phyloP scores from a whole-genome alignment of 768 basidiomycete species.

The Hypholoma fasciculare region DNA sequence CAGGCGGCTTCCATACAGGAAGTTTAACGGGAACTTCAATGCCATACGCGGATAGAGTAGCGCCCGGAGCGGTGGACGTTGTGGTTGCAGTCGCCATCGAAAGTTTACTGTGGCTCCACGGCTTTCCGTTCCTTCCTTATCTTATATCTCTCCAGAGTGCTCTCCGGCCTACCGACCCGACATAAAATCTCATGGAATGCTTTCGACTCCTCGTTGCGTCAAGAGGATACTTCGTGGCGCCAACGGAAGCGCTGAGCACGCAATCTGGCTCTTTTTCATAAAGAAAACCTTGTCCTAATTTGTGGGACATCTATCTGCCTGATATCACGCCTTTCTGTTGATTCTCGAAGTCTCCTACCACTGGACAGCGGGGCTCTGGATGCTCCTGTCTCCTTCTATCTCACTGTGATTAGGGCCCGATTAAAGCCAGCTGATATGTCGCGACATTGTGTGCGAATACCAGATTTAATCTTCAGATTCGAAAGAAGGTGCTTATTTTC shows the following conservation, averaged over 20 bases:
- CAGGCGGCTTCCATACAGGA: conserved; percentile 23
- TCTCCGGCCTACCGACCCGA: too few relatives aligned
- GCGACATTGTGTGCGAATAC: too few relatives aligned
- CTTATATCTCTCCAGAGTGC: neutral
- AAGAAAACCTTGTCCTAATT: neutral
- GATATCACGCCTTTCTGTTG: neutral
- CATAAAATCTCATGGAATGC: neutral
- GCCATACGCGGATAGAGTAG: neutral
- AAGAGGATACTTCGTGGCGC: neutral
- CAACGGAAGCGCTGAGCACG: conserved; percentile 4
- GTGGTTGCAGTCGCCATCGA: neutral
- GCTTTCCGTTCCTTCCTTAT: neutral
- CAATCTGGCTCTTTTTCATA: neutral
- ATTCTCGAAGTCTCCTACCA: too few relatives aligned
- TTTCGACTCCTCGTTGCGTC: neutral
- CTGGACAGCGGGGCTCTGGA: too few relatives aligned
- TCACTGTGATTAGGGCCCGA: too few relatives aligned
- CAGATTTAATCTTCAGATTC: too few relatives aligned
- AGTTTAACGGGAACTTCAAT: conserved; percentile 9
- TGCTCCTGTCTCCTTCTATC: too few relatives aligned
- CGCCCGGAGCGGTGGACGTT: neutral
- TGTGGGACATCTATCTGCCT: neutral
- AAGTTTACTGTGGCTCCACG: neutral
- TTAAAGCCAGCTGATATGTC: too few relatives aligned
- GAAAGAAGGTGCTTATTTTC: too few relatives aligned